Evolutionary conservation across 495 filamentous ascomycete species (phyloP).

Genomic region (Trichoderma virens): DNA sequence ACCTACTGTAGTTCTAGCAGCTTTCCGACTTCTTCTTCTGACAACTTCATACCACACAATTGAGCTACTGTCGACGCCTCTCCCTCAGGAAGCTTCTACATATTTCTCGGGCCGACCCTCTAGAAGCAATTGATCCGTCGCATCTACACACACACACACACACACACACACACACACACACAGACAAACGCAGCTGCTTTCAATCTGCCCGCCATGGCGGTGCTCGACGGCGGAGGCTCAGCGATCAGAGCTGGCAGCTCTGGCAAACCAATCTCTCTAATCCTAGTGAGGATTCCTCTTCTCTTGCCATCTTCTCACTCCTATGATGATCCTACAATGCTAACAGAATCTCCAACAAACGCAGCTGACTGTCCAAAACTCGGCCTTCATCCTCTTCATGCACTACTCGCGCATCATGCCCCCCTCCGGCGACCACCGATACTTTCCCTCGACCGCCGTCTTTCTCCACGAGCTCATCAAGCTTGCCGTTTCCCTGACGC

Average conservation of each 20-base stretch:
- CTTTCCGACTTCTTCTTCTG: too few species aligned
- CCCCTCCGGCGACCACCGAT: conserved; percentile 68
- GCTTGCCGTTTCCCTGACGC: conserved; percentile 72
- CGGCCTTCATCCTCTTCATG: conserved; percentile 70
- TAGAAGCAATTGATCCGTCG: too few species aligned
- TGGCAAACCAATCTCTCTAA: background rate
- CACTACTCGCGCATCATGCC: conserved; percentile 95
- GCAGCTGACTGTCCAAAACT: conserved; percentile 75
- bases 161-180: too few species aligned
- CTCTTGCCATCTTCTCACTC: background rate
- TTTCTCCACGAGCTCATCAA: conserved; percentile 92
- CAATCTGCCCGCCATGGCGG: conserved; percentile 7
- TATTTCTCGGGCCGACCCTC: too few species aligned
- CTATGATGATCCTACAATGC: background rate
- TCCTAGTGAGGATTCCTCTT: background rate
- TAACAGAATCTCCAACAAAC: conserved; percentile 5
- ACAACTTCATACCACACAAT: too few species aligned
- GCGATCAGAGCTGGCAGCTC: background rate
- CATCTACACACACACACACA: too few species aligned
- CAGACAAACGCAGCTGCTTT: too few species aligned
- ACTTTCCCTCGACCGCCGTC: conserved; percentile 89
- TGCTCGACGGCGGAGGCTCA: conserved; percentile 1
- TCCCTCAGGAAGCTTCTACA: too few species aligned
- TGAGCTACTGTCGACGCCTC: too few species aligned
- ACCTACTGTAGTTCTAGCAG: too few species aligned